Evolutionary conservation across 2,329 filamentous ascomycete genomes (phyloP).

Genomic region (Sarocladium kiliense): DNA sequence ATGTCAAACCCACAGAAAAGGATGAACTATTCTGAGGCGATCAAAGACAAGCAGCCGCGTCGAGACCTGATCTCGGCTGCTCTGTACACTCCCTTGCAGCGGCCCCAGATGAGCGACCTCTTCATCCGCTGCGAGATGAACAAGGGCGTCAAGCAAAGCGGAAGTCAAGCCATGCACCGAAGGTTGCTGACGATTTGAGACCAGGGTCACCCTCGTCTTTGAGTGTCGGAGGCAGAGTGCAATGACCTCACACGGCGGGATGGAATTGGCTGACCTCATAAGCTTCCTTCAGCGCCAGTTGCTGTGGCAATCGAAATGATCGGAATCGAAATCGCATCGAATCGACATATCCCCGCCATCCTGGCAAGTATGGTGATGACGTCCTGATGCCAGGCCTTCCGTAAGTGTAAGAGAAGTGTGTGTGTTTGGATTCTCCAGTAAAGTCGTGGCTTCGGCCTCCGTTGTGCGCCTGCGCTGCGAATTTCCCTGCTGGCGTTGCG

Average conservation of each 20-base stretch:
- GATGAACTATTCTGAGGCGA: background rate
- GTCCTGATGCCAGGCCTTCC: background rate
- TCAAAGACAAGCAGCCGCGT: background rate
- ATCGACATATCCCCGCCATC: constrained; percentile 4
- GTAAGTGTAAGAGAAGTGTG: background rate
- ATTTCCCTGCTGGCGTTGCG: background rate
- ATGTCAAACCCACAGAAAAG: background rate
- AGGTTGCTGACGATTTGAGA: background rate
- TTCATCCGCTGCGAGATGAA: constrained; percentile 3
- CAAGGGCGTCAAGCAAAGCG: background rate
- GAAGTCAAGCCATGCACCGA: background rate
- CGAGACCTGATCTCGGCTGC: constrained; percentile 3
- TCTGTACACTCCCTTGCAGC: constrained; percentile 3
- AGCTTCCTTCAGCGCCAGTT: background rate
- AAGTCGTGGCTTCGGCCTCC: background rate
- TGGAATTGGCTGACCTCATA: background rate
- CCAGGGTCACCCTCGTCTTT: background rate
- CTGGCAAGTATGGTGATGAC: background rate
- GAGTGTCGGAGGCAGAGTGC: background rate
- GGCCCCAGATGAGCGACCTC: background rate
- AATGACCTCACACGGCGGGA: background rate
- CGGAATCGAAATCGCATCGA: constrained; percentile 4
- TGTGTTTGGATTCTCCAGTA: background rate
- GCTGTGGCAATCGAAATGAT: constrained; percentile 4
- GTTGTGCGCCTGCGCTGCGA: background rate